These are phyloP conservation scores for Artomyces pyxidatus DNA, from an alignment of 768 basidiomycete genomes.

Conservation along the genomic window DNA sequence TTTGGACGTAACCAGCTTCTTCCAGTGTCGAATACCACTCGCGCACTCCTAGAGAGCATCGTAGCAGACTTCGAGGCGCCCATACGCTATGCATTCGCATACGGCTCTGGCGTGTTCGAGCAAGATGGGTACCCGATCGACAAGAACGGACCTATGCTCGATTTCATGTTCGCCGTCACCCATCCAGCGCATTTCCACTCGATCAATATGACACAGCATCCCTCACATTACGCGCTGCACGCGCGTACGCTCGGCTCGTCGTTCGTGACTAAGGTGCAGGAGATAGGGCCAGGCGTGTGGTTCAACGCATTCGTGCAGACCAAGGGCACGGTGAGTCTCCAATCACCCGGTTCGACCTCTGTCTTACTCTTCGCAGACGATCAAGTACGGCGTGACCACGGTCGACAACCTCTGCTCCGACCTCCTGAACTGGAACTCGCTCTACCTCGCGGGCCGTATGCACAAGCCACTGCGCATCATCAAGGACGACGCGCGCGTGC, in stretches of 20 bases:
- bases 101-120: slow-evolving; percentile 92
- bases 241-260: slow-evolving; percentile 78
- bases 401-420: slow-evolving; percentile 86
- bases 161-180: slow-evolving; percentile 95
- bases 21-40: slow-evolving; percentile 69
- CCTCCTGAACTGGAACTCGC: slow-evolving; percentile 83
- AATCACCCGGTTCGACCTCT: slow-evolving; percentile 64
- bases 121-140: slow-evolving; percentile 66
- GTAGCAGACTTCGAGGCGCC: slow-evolving; percentile 80
- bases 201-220: slow-evolving; percentile 89
- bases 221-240: slow-evolving; percentile 84
- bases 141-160: slow-evolving; percentile 67
- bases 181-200: slow-evolving; percentile 91
- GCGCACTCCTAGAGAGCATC: slow-evolving; percentile 73
- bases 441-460: slow-evolving; percentile 93
- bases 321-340: slow-evolving; percentile 75
- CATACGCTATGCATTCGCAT: slow-evolving; percentile 95
- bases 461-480: slow-evolving; percentile 96
- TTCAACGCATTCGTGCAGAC: slow-evolving; percentile 89
- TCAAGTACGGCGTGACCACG: slow-evolving; percentile 96
- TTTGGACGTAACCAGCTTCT: slow-evolving; percentile 82
- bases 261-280: slow-evolving; percentile 75
- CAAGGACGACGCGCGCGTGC: slow-evolving; percentile 86
- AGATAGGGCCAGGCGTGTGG: slow-evolving; percentile 82
- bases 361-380: slow-evolving; percentile 42